Evolutionary conservation across 208 protist species (phyloP), one percentile per base, ranked within the genome.

Genomic region (Trypanosoma theileri): DNA sequence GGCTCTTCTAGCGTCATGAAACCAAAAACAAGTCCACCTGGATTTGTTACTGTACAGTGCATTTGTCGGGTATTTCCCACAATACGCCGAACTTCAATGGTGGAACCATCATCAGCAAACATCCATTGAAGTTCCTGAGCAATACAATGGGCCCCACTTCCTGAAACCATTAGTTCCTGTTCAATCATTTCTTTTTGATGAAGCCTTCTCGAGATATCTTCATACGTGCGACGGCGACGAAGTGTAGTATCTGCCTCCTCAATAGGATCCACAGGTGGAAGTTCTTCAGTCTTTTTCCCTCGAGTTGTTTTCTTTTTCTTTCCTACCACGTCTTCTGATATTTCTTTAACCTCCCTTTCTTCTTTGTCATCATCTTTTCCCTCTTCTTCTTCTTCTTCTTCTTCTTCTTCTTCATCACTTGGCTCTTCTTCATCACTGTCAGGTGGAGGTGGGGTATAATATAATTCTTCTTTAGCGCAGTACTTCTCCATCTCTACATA

Each of bases 111-210:
- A 13, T 52, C 69, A 0, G 79, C 72, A 24, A 80, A 81, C 74
- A 91, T 79, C 85, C 83, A 92, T 54, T 85, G 79, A 41, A 83
- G 79, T 59, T 93, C 86, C 24, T 84, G 73, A 14, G 73, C 60
- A 0, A 78, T 81, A 17, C 59, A 68, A n/a, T 69, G 75, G 0
- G 83, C 78, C 4, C 79, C 71, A 14, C 52, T n/a, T 17, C 74
- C 78, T 13, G 64, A 44, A 13, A 62, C 71, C 12, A 81, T 35
- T 28, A 86, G 14, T 63, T 90, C 82, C 67, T 91, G 83, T 50
- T 60, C 22, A 21, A 70, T 26, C 4, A 4, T 58, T 13, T 58
- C 53, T 11, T 42, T 41, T 21, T 62, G 24, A 59, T 35, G 11
- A 45, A 88, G 31, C 28, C 59, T 64, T 1, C 26, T 35, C 2